Percentiles rank a stretch among this genome's conserved stretches.
These are phyloP conservation scores for Lactuca sativa DNA, from an alignment of 129 eudicot species.

Conservation along the genomic window DNA sequence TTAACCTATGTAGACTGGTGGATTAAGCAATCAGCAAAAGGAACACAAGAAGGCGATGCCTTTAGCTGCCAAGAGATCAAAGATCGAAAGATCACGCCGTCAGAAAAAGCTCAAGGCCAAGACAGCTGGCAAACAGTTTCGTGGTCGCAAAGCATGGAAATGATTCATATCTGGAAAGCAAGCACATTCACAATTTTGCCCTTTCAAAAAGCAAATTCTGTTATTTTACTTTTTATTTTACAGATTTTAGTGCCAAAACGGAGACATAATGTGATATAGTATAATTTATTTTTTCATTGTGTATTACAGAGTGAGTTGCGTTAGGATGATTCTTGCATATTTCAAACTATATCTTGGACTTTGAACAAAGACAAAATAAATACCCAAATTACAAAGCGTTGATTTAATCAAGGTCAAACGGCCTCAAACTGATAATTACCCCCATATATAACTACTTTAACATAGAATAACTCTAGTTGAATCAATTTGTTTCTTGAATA, in stretches of 20 bases:
- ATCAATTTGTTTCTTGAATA: too few species aligned
- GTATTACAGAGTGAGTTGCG: too few species aligned
- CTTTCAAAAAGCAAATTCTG: not conserved
- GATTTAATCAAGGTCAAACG: too few species aligned
- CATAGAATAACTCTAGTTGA: too few species aligned
- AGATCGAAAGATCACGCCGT: slow-evolving; percentile 43
- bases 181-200: slow-evolving; percentile 18
- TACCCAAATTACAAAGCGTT: too few species aligned
- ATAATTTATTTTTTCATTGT: too few species aligned
- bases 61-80: slow-evolving; percentile 71
- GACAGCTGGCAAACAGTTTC: slow-evolving; percentile 73
- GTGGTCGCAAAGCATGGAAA: slow-evolving; percentile 99
- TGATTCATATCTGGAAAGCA: slow-evolving; percentile 1
- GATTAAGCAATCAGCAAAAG: slow-evolving; percentile 75
- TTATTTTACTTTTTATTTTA: not conserved
- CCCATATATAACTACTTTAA: too few species aligned
- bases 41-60: slow-evolving; percentile 89
- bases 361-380: too few species aligned
- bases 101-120: slow-evolving; percentile 52
- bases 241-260: not conserved
- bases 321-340: too few species aligned
- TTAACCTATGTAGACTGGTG: slow-evolving; percentile 59
- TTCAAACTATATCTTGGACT: too few species aligned
- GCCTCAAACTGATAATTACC: too few species aligned
- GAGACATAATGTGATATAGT: too few species aligned